These are phyloP conservation scores for Populus alba DNA, from an alignment of 345 rosid species.

Conservation along the genomic window DNA sequence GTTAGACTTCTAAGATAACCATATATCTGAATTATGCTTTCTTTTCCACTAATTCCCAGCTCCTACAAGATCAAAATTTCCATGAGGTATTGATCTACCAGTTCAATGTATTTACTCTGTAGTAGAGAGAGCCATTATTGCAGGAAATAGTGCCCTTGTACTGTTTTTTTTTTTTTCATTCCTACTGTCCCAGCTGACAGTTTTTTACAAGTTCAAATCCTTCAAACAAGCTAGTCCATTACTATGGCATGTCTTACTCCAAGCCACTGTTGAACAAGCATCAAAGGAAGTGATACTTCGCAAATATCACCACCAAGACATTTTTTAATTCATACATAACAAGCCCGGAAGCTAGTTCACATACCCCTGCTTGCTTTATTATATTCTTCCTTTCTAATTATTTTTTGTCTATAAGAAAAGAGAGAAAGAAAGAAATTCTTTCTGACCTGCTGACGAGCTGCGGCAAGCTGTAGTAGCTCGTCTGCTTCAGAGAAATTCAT, in stretches of 20 bases:
- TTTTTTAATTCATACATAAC: neutral
- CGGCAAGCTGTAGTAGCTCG: slow-evolving; percentile 34
- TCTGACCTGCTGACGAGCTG: slow-evolving; percentile 36
- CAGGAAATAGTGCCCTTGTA: neutral
- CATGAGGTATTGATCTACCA: neutral
- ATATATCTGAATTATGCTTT: neutral
- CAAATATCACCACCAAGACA: neutral
- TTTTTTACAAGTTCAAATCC: neutral
- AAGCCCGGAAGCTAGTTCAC: neutral
- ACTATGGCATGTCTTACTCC: neutral
- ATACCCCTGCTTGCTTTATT: neutral
- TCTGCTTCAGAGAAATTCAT: slow-evolving; percentile 36
- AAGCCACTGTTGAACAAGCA: neutral
- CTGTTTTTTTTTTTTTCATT: neutral
- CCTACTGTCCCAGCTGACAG: neutral
- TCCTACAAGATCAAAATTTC: neutral
- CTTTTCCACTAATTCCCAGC: neutral
- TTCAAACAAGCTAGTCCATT: neutral
- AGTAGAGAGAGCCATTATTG: neutral
- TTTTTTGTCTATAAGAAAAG: neutral
- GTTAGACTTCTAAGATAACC: neutral
- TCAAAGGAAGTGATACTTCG: neutral
- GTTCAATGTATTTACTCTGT: neutral
- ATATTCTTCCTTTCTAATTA: neutral
- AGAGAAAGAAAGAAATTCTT: neutral